These are phyloP conservation scores for Talaromyces rugulosus DNA, from an alignment of 2,329 filamentous ascomycete genomes.

Conservation along the genomic window DNA sequence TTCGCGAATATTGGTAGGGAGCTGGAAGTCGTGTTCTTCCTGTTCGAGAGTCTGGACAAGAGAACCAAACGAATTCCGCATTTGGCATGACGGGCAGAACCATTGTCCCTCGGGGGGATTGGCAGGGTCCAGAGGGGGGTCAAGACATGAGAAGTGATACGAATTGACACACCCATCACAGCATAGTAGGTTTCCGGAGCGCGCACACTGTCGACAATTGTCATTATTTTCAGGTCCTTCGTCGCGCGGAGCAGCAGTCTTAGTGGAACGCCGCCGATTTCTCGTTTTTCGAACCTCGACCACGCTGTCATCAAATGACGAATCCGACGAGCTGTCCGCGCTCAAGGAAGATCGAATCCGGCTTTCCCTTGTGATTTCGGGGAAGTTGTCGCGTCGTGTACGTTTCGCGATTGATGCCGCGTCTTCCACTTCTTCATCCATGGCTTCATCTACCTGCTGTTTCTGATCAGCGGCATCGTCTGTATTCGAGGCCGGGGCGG, in stretches of 20 bases:
- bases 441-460: slow-evolving; percentile 26
- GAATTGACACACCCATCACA: slow-evolving; percentile 89
- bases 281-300: slow-evolving; percentile 1
- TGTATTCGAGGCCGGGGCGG: background rate
- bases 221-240: slow-evolving; percentile 70
- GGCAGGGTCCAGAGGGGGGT: slow-evolving; percentile 67
- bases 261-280: background rate
- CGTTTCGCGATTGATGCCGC: slow-evolving; percentile 20
- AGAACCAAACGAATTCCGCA: slow-evolving; percentile 57
- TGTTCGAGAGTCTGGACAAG: slow-evolving; percentile 63
- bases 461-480: slow-evolving; percentile 22
- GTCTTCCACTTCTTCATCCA: slow-evolving; percentile 22
- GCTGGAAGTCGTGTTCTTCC: slow-evolving; percentile 64
- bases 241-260: background rate
- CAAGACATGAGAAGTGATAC: slow-evolving; percentile 85
- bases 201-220: slow-evolving; percentile 80
- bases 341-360: slow-evolving; percentile 22
- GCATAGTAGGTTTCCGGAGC: slow-evolving; percentile 79
- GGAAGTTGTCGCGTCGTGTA: slow-evolving; percentile 21
- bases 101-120: slow-evolving; percentile 67
- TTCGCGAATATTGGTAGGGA: slow-evolving; percentile 67
- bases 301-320: background rate
- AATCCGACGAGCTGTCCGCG: slow-evolving; percentile 1
- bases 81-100: slow-evolving; percentile 66
- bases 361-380: slow-evolving; percentile 21